Conservation (phyloP, 1,284 basidiomycete genomes). For the Coriolopsis trogii region DNA sequence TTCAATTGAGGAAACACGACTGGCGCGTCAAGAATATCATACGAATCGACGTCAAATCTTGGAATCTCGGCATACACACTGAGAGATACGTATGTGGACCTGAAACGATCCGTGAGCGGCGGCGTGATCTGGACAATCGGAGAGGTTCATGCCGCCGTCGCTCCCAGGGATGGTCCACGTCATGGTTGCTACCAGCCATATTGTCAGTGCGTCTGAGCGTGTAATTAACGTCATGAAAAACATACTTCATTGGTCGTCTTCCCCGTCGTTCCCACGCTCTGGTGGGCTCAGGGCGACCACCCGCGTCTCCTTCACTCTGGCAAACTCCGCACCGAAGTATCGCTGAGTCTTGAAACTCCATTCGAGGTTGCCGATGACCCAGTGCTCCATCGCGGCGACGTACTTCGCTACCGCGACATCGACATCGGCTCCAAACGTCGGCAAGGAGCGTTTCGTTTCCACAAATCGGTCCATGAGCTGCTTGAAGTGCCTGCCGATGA, state of each 20-base stretch:
- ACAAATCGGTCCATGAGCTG: constrained; percentile 36
- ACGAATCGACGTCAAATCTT: not conserved
- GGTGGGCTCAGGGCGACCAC: constrained; percentile 24
- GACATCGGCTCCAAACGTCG: constrained; percentile 34
- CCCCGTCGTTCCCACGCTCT: constrained; percentile 5
- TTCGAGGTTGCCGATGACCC: constrained; percentile 41
- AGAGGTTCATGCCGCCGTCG: no score
- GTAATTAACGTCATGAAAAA: not conserved
- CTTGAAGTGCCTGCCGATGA: constrained; percentile 37
- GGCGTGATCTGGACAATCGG: not conserved
- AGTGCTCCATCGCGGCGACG: constrained; percentile 38
- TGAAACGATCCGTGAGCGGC: constrained; percentile 11
- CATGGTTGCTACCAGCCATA: not conserved
- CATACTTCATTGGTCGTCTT: constrained; percentile 4
- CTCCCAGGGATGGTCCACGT: no score
- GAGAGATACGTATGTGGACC: not conserved
- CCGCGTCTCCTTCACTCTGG: constrained; percentile 28
- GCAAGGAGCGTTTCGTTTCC: constrained; percentile 31
- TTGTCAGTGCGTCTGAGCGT: not conserved
- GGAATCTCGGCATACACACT: constrained; percentile 2
- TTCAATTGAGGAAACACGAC: no score
- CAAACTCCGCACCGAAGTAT: constrained; percentile 37
- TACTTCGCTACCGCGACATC: constrained; percentile 39
- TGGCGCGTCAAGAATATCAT: not conserved
- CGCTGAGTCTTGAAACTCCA: constrained; percentile 45